Evolutionary conservation across 78 protist genomes (phyloP).

Genomic region (Speleostelium caveatum): DNA sequence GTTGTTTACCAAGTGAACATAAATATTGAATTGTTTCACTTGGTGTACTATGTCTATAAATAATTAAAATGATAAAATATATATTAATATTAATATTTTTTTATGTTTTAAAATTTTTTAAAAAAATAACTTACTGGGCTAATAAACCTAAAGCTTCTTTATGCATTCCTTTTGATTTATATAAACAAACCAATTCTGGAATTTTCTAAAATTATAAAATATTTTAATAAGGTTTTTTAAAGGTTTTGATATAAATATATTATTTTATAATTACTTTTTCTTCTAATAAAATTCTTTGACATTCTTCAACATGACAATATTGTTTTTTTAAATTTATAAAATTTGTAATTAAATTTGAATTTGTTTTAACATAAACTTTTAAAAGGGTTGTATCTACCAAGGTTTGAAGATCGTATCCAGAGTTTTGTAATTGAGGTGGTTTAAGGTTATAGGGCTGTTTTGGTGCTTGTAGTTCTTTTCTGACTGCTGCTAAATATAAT

Average conservation of each 20-base stretch:
- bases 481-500: conserved; percentile 1
- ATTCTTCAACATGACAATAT: conserved; percentile 59
- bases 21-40: conserved; percentile 52
- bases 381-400: conserved; percentile 56
- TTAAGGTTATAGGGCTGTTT: conserved; percentile 19
- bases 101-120: not conserved
- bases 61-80: not conserved
- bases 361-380: conserved; percentile 59
- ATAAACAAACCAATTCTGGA: conserved; percentile 40
- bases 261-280: no score
- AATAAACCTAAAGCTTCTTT: conserved; percentile 59
- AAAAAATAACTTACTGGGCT: conserved; percentile 5
- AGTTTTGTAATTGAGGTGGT: conserved; percentile 50
- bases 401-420: conserved; percentile 57
- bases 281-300: conserved; percentile 50
- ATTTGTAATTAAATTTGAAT: conserved; percentile 25
- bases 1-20: conserved; percentile 62
- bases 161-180: conserved; percentile 74
- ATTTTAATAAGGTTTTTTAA: no score
- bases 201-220: no score
- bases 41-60: conserved; percentile 23
- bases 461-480: conserved; percentile 38
- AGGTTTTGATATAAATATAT: no score
- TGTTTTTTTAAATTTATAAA: conserved; percentile 47
- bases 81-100: not conserved